A percentile compares a stretch with the other conserved stretches of the same genome.
phyloP scores from a whole-genome alignment of 805 yeast genomes.

The Blastobotrys robertii region DNA sequence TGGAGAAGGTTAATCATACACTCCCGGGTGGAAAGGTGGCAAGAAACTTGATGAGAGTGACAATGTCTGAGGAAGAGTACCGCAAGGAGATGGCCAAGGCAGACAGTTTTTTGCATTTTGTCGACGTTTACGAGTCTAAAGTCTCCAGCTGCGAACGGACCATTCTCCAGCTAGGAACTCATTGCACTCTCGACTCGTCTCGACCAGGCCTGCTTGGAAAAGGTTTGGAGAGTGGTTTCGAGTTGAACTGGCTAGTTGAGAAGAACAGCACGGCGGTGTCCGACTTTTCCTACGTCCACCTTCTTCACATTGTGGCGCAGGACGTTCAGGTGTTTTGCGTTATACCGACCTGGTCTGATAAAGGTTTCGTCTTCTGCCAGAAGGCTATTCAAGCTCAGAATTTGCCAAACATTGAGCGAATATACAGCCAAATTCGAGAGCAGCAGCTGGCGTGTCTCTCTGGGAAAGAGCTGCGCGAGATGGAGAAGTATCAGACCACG shows the following conservation, averaged over 20 bases:
- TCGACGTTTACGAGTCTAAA: constrained; percentile 65
- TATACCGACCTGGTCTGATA: constrained; percentile 54
- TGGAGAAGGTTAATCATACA: constrained; percentile 48
- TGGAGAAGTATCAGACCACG: constrained; percentile 4
- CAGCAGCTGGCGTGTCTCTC: constrained; percentile 14
- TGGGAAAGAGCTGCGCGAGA: constrained; percentile 2
- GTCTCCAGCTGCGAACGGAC: constrained; percentile 62
- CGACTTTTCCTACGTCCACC: constrained; percentile 48
- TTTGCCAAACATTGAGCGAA: constrained; percentile 43
- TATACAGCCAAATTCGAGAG: constrained; percentile 41
- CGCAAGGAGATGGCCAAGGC: constrained; percentile 46
- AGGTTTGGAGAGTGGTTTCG: constrained; percentile 81
- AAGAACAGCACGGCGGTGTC: constrained; percentile 24
- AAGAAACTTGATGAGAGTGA: constrained; percentile 46
- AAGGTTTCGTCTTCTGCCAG: constrained; percentile 58
- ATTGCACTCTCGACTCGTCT: constrained; percentile 51
- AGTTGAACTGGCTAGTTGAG: constrained; percentile 38
- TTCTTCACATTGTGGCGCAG: constrained; percentile 60
- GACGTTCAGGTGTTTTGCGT: constrained; percentile 67
- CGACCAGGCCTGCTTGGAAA: constrained; percentile 76
- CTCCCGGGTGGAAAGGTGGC: constrained; percentile 58
- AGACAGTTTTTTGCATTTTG: constrained; percentile 50
- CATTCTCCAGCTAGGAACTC: constrained; percentile 66
- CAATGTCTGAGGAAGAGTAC: constrained; percentile 58
- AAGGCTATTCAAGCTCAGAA: constrained; percentile 50